Evolutionary conservation across 352 stramenopile species (phyloP).

Genomic region (Pythium brachiatum): DNA sequence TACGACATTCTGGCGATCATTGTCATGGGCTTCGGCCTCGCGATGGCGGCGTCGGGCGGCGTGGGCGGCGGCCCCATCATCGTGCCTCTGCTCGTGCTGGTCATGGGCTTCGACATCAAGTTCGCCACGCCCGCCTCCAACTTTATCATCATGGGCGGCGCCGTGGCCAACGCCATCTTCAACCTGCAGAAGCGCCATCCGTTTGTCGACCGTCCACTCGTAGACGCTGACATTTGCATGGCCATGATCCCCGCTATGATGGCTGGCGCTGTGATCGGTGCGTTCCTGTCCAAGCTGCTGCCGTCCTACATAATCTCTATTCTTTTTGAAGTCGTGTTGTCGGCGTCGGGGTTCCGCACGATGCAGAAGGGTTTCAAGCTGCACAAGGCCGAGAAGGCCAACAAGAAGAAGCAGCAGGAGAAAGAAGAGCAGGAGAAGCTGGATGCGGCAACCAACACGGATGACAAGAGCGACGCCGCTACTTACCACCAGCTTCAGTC

Average conservation of each 20-base stretch:
- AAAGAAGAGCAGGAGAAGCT: constrained; percentile 3
- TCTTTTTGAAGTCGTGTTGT: constrained; percentile 50
- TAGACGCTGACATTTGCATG: constrained; percentile 52
- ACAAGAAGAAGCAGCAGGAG: constrained; percentile 18
- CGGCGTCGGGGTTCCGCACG: constrained; percentile 32
- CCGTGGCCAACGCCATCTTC: constrained; percentile 59
- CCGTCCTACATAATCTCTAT: constrained; percentile 59
- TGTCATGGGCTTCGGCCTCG: constrained; percentile 49
- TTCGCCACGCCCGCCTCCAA: constrained; percentile 57
- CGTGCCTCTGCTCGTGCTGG: constrained; percentile 53
- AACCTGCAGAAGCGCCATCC: constrained; percentile 64
- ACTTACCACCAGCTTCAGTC: constrained; percentile 18
- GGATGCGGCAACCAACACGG: not conserved
- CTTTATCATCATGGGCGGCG: constrained; percentile 61
- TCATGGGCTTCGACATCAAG: constrained; percentile 73
- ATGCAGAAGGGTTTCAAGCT: constrained; percentile 34
- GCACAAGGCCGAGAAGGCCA: constrained; percentile 37
- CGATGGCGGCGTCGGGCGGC: constrained; percentile 44
- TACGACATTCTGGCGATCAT: constrained; percentile 44
- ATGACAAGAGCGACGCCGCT: constrained; percentile 4
- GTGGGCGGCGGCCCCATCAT: constrained; percentile 52
- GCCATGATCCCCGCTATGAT: constrained; percentile 69
- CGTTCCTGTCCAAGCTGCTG: constrained; percentile 56
- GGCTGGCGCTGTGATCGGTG: constrained; percentile 48
- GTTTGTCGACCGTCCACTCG: constrained; percentile 48